These are phyloP conservation scores for Colletotrichum endophyticum DNA, from an alignment of 2,329 filamentous ascomycete species.

Conservation along the genomic window DNA sequence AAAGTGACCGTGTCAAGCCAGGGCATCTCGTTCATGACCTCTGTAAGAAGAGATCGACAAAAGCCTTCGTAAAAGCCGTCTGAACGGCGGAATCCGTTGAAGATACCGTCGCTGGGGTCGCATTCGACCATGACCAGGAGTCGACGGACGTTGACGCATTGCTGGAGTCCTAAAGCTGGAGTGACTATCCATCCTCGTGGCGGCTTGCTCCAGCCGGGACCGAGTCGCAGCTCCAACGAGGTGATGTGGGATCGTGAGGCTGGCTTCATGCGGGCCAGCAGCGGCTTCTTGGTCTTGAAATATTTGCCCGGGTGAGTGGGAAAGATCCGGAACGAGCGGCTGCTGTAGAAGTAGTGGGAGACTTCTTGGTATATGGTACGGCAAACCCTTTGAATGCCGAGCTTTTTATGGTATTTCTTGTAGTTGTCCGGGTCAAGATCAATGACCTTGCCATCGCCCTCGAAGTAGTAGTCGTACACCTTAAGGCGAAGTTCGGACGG, in stretches of 20 bases:
- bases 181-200: conserved; percentile 75
- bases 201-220: conserved; percentile 74
- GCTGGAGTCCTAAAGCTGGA: conserved; percentile 64
- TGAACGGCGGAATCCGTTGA: conserved; percentile 69
- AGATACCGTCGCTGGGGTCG: conserved; percentile 72
- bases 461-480: conserved; percentile 70
- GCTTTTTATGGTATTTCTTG: conserved; percentile 62
- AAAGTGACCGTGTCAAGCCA: conserved; percentile 67
- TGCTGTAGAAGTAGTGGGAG: conserved; percentile 69
- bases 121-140: conserved; percentile 74
- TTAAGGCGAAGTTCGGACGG: conserved; percentile 73
- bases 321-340: conserved; percentile 68
- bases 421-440: conserved; percentile 73
- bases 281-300: conserved; percentile 75
- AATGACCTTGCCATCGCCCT: conserved; percentile 56
- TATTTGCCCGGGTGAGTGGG: conserved; percentile 67
- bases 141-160: conserved; percentile 63
- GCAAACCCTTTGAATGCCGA: conserved; percentile 67
- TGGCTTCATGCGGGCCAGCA: conserved; percentile 69
- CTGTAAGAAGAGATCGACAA: conserved; percentile 59
- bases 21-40: conserved; percentile 62
- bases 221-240: conserved; percentile 72
- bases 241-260: conserved; percentile 65
- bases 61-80: conserved; percentile 76
- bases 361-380: conserved; percentile 67